Evolutionary conservation across 106 monocot species (phyloP).

Genomic region (Alisma plantagoaquatica): DNA sequence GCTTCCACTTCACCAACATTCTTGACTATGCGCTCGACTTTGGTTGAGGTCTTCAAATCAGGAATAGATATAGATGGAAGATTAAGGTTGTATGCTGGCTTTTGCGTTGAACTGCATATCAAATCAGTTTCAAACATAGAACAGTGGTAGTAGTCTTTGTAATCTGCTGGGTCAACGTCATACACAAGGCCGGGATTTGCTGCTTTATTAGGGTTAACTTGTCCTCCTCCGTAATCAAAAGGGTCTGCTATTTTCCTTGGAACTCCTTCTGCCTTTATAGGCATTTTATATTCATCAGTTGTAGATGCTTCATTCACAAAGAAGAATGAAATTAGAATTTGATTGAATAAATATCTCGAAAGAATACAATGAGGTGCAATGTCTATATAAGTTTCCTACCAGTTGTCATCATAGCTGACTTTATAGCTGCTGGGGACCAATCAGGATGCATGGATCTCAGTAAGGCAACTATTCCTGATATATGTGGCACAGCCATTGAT

Average conservation of each 20-base stretch:
- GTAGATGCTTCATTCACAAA: slow-evolving; percentile 17
- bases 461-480: slow-evolving; percentile 14
- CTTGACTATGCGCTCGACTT: slow-evolving; percentile 32
- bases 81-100: slow-evolving; percentile 23
- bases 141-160: slow-evolving; percentile 38
- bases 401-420: slow-evolving; percentile 13
- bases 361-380: neutral
- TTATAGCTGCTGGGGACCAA: slow-evolving; percentile 16
- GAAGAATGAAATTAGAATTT: too few species aligned
- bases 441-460: slow-evolving; percentile 15
- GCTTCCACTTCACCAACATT: slow-evolving; percentile 30
- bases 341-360: neutral
- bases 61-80: slow-evolving; percentile 45
- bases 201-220: slow-evolving; percentile 29
- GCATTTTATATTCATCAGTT: slow-evolving; percentile 19
- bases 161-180: slow-evolving; percentile 46
- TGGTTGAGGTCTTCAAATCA: slow-evolving; percentile 21
- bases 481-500: slow-evolving; percentile 14
- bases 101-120: slow-evolving; percentile 5
- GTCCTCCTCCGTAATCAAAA: slow-evolving; percentile 55
- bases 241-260: slow-evolving; percentile 52
- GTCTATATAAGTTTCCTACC: neutral
- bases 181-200: slow-evolving; percentile 45
- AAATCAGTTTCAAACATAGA: neutral
- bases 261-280: slow-evolving; percentile 36